phyloP scores from a whole-genome alignment of 306 rosid genomes.

The Dalbergia oliveri region DNA sequence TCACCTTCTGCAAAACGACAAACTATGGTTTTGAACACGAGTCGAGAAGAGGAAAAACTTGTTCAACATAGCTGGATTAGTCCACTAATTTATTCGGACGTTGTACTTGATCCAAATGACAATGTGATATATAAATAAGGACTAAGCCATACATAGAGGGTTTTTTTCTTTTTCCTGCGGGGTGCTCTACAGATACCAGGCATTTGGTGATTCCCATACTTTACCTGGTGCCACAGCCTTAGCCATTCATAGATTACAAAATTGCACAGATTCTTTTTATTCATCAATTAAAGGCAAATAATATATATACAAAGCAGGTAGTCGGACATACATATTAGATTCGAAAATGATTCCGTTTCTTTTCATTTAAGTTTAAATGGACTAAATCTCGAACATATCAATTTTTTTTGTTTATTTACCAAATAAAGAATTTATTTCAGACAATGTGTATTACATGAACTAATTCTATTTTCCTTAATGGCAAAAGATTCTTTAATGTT shows the following conservation, averaged over 20 bases:
- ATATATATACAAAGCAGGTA: background rate
- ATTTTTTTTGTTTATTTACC: no score
- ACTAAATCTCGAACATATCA: background rate
- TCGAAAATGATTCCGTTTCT: slow-evolving; percentile 20
- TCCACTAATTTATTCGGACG: slow-evolving; percentile 28
- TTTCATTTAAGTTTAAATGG: background rate
- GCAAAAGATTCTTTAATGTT: background rate
- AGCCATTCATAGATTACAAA: background rate
- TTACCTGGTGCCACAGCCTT: no score
- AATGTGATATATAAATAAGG: slow-evolving; percentile 17
- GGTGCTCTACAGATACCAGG: no score
- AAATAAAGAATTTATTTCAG: background rate
- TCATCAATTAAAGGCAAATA: background rate
- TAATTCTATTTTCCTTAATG: background rate
- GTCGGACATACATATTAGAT: background rate
- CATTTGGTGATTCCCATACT: no score
- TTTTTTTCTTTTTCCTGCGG: no score
- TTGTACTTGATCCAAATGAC: background rate
- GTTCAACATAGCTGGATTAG: background rate
- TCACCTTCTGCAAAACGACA: slow-evolving; percentile 10
- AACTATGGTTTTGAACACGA: background rate
- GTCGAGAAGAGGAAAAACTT: background rate
- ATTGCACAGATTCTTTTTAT: background rate
- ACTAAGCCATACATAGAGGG: background rate
- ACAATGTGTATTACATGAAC: background rate